Percentiles rank a stretch among this genome's conserved stretches.
phyloP scores from a whole-genome alignment of 257 asterid species.

The Nicotiana benthamiana region DNA sequence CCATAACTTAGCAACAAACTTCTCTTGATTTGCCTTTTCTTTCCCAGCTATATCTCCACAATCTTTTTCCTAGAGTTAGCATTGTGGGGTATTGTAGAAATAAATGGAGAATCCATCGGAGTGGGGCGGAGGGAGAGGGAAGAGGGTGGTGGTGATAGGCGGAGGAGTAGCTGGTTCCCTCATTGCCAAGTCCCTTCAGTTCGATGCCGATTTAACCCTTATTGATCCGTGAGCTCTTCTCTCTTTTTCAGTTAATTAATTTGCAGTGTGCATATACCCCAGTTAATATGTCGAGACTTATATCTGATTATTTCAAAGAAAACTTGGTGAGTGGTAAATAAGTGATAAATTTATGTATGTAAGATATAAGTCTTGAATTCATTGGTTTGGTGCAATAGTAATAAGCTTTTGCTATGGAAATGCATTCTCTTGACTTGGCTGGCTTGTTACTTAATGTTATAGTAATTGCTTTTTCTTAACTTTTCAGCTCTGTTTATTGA shows the following conservation, averaged over 20 bases:
- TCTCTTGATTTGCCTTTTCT: neutral
- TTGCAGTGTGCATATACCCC: neutral
- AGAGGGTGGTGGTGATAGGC: conserved; percentile 79
- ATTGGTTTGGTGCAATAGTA: too few species aligned
- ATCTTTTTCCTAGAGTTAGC: neutral
- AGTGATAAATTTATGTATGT: too few species aligned
- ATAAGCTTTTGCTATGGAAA: too few species aligned
- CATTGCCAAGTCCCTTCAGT: conserved; percentile 74
- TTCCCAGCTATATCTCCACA: neutral
- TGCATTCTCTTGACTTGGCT: neutral
- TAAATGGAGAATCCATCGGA: conserved; percentile 37
- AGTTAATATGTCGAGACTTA: neutral
- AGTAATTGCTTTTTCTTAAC: neutral
- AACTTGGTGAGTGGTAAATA: too few species aligned
- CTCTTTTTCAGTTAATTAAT: neutral
- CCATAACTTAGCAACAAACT: neutral
- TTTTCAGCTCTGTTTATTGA: neutral
- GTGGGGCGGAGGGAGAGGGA: conserved; percentile 55
- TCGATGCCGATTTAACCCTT: conserved; percentile 66
- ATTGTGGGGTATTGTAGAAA: conserved; percentile 11
- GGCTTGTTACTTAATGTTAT: neutral
- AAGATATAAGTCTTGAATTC: too few species aligned
- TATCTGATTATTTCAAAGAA: neutral
- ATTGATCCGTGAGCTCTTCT: conserved; percentile 52
- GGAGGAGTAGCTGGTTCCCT: conserved; percentile 90